phyloP scores from a whole-genome alignment of 2,329 filamentous ascomycete genomes.

The Pseudopithomyces chartarum region DNA sequence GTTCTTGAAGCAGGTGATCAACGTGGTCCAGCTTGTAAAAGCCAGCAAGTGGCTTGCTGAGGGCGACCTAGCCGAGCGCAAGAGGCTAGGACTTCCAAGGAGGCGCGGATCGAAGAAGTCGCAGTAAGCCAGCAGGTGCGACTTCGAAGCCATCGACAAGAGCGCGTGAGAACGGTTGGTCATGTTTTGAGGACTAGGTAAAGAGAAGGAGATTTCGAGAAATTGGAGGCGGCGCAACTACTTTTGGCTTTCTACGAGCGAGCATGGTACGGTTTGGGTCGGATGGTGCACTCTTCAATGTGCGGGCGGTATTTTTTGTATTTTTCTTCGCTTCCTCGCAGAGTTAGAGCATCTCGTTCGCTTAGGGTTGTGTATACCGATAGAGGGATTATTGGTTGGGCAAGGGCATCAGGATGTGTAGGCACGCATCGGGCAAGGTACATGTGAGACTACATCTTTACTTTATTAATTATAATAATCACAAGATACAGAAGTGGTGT shows the following conservation, averaged over 20 bases:
- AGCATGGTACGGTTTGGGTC: not conserved
- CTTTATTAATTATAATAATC: too few species aligned
- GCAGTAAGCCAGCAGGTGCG: conserved; percentile 18
- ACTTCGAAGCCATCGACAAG: not conserved
- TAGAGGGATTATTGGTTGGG: not conserved
- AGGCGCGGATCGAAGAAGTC: conserved; percentile 39
- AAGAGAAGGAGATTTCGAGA: not conserved
- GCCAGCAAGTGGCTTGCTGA: conserved; percentile 91
- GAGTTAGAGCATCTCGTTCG: not conserved
- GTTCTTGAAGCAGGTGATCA: conserved; percentile 90
- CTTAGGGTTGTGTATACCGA: not conserved
- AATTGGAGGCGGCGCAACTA: not conserved
- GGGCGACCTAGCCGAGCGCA: conserved; percentile 75
- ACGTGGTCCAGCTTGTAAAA: conserved; percentile 91
- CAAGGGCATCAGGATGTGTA: not conserved
- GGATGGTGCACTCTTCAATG: not conserved
- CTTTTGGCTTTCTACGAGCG: not conserved
- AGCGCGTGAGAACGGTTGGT: not conserved
- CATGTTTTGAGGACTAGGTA: not conserved
- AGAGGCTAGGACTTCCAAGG: conserved; percentile 44
- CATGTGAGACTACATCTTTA: not conserved
- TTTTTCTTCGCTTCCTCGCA: not conserved
- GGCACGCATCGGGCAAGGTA: not conserved
- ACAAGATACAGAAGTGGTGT: too few species aligned
- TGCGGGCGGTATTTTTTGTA: not conserved